Percentiles rank a stretch among this genome's conserved stretches.
phyloP scores from a whole-genome alignment of 192 early-diverging fungal genomes.

The Umbelopsis vinacea region DNA sequence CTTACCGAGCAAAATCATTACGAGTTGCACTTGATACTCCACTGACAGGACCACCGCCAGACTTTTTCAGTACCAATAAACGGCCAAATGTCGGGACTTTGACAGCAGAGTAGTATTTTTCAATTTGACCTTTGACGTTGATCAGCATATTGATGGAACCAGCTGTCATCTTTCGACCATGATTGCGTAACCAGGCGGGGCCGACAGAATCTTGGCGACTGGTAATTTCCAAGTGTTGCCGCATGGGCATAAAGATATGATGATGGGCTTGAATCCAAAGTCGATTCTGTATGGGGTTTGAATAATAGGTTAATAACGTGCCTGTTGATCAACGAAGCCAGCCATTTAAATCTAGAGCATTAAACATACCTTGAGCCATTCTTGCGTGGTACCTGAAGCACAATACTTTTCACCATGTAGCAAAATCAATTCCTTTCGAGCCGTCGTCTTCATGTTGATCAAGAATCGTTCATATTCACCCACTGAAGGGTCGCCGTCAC shows the following conservation, averaged over 20 bases:
- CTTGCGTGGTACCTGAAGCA: slow-evolving; percentile 80
- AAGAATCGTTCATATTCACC: slow-evolving; percentile 94
- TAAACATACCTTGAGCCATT: slow-evolving; percentile 82
- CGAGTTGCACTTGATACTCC: slow-evolving; percentile 10
- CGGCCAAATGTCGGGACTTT: slow-evolving; percentile 47
- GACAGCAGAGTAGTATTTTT: slow-evolving; percentile 66
- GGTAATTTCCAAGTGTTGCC: slow-evolving; percentile 32
- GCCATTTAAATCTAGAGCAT: neutral
- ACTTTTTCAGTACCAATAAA: slow-evolving; percentile 33
- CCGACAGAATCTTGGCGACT: slow-evolving; percentile 28
- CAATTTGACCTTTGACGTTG: slow-evolving; percentile 66
- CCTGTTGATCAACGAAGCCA: neutral
- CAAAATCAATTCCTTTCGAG: slow-evolving; percentile 95
- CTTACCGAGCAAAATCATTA: slow-evolving; percentile 55
- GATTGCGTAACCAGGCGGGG: slow-evolving; percentile 45
- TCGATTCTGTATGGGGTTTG: slow-evolving; percentile 54
- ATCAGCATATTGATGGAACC: slow-evolving; percentile 51
- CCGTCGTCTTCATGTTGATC: slow-evolving; percentile 95
- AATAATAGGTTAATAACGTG: neutral
- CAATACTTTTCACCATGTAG: slow-evolving; percentile 82
- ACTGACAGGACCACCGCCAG: slow-evolving; percentile 17
- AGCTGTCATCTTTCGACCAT: slow-evolving; percentile 51
- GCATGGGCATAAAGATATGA: slow-evolving; percentile 84
- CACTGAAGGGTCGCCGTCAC: slow-evolving; percentile 85
- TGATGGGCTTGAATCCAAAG: slow-evolving; percentile 97